Evolutionary conservation across 2,329 filamentous ascomycete species (phyloP), one percentile per base, ranked within the genome.

Genomic region (Fonsecaea nubica): DNA sequence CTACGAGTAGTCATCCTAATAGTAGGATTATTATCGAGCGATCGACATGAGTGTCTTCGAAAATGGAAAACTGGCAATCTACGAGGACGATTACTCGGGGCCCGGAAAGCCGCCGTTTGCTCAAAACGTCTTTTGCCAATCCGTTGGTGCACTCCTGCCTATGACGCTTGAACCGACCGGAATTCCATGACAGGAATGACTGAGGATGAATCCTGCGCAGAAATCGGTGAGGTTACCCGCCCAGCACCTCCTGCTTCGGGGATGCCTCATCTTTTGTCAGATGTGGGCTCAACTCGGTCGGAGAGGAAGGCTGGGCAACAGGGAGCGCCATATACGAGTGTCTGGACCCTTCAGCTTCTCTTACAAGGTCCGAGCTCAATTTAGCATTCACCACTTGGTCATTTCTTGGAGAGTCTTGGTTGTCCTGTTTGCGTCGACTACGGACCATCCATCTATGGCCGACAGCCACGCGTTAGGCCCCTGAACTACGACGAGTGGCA

Each of bases 361-460:
- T 35, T 32, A 50, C 33, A 25, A 48, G 32, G 40, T 18, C n/a
- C 36, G 58, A 36, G 45, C 35, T 38, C 58, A 25, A 12, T 50
- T 50, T 50, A 50, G 45, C 58, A 61, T 53, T 61, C 58, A 40
- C 30, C 45, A 18, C 21, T 54, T 10, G 35, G 45, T 32, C 58
- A 18, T 38, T 50, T 61, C 58, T 61, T 61, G 58, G 58, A 42
- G 8, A 25, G 38, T 61, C 58, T 61, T 61, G 58, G 58, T 38
- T 36, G 33, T 61, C 48, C 58, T 50, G 45, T 61, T 61, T 61
- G 48, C 58, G 58, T 48, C 58, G 54, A 48, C 45, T 38, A 32
- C 45, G 25, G 48, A 61, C 50, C 33, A 35, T 25, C 45, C 36
- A 12, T 4, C 35, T 42, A 54, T 35, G 45, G 58, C 35, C 45